phyloP scores from a whole-genome alignment of 352 stramenopile genomes.

The Peronospora tabacina region DNA sequence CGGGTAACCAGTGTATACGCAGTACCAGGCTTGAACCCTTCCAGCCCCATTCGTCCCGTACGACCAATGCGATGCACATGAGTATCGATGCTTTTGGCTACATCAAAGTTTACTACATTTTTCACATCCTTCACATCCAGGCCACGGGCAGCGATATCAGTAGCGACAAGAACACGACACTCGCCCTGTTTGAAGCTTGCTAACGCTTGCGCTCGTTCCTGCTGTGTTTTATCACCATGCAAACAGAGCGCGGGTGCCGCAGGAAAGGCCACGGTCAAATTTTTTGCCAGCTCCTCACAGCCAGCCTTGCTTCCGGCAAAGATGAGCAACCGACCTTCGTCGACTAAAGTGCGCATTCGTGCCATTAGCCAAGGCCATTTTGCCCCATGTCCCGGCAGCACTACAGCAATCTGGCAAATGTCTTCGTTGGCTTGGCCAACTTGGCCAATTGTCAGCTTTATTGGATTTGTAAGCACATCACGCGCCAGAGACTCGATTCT shows the following conservation, averaged over 20 bases:
- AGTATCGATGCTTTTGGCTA: conserved; percentile 89
- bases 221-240: conserved; percentile 78
- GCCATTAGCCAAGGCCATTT: conserved; percentile 87
- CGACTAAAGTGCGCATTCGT: conserved; percentile 46
- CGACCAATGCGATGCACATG: conserved; percentile 87
- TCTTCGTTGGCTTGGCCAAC: conserved; percentile 86
- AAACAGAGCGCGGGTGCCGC: conserved; percentile 33
- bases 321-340: conserved; percentile 73
- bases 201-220: conserved; percentile 62
- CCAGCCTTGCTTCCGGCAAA: conserved; percentile 83
- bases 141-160: conserved; percentile 80
- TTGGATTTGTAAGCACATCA: conserved; percentile 71
- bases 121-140: conserved; percentile 88
- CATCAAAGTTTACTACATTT: conserved; percentile 87
- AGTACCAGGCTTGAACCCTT: conserved; percentile 72
- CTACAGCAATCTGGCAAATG: conserved; percentile 76
- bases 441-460: conserved; percentile 76
- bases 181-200: conserved; percentile 54
- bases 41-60: conserved; percentile 76
- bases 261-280: conserved; percentile 32
- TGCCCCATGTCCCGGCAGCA: conserved; percentile 57
- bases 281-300: conserved; percentile 77
- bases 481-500: conserved; percentile 63
- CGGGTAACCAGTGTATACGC: conserved; percentile 77
- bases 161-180: conserved; percentile 73